Percentiles rank a stretch among this genome's conserved stretches.
Conservation (phyloP, 2,329 filamentous ascomycete genomes). For the Cryoendolithus antarcticus region DNA sequence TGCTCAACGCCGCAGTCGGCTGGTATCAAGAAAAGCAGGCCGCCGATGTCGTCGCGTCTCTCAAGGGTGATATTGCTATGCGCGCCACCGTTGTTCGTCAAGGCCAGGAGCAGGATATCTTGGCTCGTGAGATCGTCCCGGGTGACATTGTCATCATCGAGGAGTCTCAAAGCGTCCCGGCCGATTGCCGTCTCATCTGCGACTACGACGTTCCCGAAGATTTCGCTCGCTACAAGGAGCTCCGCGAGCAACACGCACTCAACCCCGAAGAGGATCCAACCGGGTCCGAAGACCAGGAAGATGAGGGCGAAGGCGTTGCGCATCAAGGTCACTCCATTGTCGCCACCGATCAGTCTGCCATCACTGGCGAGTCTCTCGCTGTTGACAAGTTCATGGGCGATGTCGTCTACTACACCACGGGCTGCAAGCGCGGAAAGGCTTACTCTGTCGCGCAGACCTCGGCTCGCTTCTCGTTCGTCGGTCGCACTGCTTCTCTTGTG, state of each 20-base stretch:
- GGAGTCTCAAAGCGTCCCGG: constrained; percentile 59
- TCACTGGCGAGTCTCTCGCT: constrained; percentile 68
- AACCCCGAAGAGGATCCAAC: constrained; percentile 46
- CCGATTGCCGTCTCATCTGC: constrained; percentile 60
- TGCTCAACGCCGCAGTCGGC: constrained; percentile 64
- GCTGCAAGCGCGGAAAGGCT: constrained; percentile 69
- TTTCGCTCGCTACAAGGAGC: constrained; percentile 54
- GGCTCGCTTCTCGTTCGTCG: constrained; percentile 63
- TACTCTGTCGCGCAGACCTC: constrained; percentile 57
- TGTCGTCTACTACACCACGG: constrained; percentile 64
- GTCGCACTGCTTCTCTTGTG: constrained; percentile 60
- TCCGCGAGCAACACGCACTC: constrained; percentile 41
- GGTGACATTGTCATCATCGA: constrained; percentile 65
- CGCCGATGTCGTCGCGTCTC: constrained; percentile 59
- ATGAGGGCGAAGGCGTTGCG: constrained; percentile 44
- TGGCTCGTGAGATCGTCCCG: constrained; percentile 61
- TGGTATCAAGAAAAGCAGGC: constrained; percentile 76
- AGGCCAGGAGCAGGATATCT: constrained; percentile 55
- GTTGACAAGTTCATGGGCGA: constrained; percentile 72
- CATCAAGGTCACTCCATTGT: constrained; percentile 55
- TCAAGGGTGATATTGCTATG: constrained; percentile 72
- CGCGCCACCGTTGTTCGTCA: constrained; percentile 56
- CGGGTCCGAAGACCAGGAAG: constrained; percentile 47
- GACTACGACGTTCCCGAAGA: constrained; percentile 57
- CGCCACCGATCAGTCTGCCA: constrained; percentile 66